Evolutionary conservation across 2,329 filamentous ascomycete genomes (phyloP).

Genomic region (Botrytis pseudocinerea): DNA sequence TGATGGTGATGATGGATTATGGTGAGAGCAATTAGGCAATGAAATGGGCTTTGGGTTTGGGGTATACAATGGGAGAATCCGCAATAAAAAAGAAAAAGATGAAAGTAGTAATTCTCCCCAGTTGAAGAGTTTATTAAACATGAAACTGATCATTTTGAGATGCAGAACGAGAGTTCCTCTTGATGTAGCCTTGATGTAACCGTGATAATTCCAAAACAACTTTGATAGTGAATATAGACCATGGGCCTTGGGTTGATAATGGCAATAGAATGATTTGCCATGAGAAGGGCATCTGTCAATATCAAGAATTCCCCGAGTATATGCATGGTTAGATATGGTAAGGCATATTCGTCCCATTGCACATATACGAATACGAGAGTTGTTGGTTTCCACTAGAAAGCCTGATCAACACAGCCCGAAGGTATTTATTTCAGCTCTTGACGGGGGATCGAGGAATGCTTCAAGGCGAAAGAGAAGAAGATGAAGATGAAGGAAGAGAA

Average conservation of each 20-base stretch:
- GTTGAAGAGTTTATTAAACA: neutral
- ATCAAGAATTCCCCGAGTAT: neutral
- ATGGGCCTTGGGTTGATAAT: neutral
- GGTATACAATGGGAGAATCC: neutral
- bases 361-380: conserved; percentile 5
- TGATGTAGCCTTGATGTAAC: neutral
- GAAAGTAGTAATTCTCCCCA: neutral
- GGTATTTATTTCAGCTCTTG: neutral
- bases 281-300: neutral
- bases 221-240: neutral
- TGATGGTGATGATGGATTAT: neutral
- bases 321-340: neutral
- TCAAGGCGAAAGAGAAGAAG: neutral
- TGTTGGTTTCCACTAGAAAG: conserved; percentile 15
- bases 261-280: neutral
- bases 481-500: neutral
- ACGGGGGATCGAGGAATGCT: neutral
- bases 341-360: neutral
- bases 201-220: neutral
- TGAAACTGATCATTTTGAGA: neutral
- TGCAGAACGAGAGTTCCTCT: neutral
- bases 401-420: neutral
- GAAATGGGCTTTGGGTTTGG: neutral
- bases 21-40: neutral
- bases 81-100: neutral